Evolutionary conservation across 176 grass and related monocot species (phyloP).

Genomic region (Secale cereale): DNA sequence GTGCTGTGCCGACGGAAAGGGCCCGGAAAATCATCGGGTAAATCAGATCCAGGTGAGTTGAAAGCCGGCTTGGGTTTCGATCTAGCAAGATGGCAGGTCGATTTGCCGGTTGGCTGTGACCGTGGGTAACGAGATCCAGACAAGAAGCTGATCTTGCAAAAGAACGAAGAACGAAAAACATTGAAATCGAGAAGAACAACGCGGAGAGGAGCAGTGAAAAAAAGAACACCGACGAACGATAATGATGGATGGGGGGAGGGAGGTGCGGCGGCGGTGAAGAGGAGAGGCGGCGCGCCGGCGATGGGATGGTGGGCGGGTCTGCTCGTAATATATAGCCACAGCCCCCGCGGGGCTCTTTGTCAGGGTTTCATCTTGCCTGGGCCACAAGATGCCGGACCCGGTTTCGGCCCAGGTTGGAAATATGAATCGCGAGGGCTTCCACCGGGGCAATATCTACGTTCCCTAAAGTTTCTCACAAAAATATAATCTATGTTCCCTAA

Average conservation of each 20-base stretch:
- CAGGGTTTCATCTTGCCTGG: too few species aligned
- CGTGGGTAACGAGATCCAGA: conserved; percentile 25
- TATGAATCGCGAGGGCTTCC: too few species aligned
- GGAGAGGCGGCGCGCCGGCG: not conserved
- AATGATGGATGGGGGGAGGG: not conserved
- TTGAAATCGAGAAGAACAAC: not conserved
- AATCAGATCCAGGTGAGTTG: conserved; percentile 79
- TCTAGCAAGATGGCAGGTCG: conserved; percentile 54
- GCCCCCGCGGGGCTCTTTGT: too few species aligned
- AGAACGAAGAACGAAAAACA: not conserved
- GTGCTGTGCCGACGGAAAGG: conserved; percentile 42
- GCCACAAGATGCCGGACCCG: too few species aligned
- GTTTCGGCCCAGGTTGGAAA: too few species aligned
- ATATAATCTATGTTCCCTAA: too few species aligned
- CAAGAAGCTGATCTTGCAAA: conserved; percentile 77
- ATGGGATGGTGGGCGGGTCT: not conserved
- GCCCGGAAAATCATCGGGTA: conserved; percentile 54
- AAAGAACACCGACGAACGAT: not conserved
- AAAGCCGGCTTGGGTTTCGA: conserved; percentile 22
- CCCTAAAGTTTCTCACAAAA: too few species aligned
- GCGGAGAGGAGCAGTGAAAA: not conserved
- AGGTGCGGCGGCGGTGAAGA: not conserved
- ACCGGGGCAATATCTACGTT: too few species aligned
- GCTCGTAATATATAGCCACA: too few species aligned
- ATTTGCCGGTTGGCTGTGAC: conserved; percentile 38